Conservation (phyloP, 2,329 filamentous ascomycete genomes). For the Phoma sp. region DNA sequence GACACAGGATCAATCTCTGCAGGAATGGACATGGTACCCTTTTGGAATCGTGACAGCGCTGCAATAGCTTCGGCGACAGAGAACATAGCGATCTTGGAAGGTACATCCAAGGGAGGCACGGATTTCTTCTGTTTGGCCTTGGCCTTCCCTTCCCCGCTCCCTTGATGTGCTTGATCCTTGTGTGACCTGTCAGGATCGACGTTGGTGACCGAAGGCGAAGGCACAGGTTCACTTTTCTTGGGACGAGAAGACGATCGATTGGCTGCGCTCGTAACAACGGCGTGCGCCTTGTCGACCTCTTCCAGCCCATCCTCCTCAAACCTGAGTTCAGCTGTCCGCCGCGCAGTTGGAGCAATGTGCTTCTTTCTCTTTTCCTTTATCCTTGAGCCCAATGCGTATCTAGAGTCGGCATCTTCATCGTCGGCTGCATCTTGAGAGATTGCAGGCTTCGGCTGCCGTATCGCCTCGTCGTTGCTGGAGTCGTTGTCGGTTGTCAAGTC, state of each 20-base stretch:
- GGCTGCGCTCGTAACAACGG: not conserved
- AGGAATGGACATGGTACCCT: conserved; percentile 5
- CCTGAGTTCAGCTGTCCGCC: conserved; percentile 9
- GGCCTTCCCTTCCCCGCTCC: not conserved
- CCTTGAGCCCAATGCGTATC: conserved; percentile 10
- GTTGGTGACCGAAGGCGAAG: not conserved
- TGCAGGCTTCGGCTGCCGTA: not conserved
- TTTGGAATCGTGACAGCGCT: conserved; percentile 3
- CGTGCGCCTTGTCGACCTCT: conserved; percentile 13
- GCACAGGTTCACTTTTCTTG: not conserved
- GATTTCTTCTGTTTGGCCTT: not conserved
- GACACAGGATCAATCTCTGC: conserved; percentile 5
- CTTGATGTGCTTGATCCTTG: not conserved
- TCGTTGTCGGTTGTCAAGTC: not conserved
- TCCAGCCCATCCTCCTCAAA: conserved; percentile 13
- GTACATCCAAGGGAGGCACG: not conserved
- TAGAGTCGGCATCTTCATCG: conserved; percentile 11
- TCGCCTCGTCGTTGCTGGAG: conserved; percentile 3
- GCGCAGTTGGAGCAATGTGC: not conserved
- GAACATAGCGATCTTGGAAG: conserved; percentile 20
- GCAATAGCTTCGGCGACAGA: conserved; percentile 18
- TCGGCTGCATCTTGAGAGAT: conserved; percentile 1
- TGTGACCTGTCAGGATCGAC: not conserved
- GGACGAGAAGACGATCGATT: not conserved
- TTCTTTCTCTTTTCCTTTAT: not conserved